These are phyloP conservation scores for Neckera pumila DNA, from an alignment of 225 moss, liverwort and hornwort genomes.

Conservation along the genomic window DNA sequence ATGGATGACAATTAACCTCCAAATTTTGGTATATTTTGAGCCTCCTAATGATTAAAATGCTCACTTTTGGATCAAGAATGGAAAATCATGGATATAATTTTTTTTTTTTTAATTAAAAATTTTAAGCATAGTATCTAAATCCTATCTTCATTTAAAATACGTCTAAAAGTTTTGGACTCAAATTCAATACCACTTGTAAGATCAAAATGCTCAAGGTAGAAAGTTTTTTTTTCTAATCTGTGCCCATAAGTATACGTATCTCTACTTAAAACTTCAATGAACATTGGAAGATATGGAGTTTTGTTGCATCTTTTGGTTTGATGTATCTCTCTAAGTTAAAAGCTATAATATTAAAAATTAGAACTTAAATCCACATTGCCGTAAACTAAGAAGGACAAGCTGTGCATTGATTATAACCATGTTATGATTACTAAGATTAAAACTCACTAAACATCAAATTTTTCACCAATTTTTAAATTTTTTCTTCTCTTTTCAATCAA, in stretches of 20 bases:
- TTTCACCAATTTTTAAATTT: rapidly evolving
- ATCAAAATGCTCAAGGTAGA: neutral
- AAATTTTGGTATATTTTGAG: neutral
- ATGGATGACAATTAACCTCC: neutral
- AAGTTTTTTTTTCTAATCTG: rapidly evolving
- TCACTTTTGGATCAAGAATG: neutral
- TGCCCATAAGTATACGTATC: neutral
- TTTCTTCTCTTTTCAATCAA: neutral
- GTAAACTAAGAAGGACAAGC: neutral
- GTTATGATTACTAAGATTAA: neutral
- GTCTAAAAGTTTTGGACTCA: neutral
- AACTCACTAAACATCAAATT: neutral
- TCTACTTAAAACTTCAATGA: neutral
- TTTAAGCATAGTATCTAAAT: neutral
- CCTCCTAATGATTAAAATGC: neutral
- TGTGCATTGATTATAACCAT: too few relatives aligned
- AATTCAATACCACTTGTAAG: neutral
- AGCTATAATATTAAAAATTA: neutral
- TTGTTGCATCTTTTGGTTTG: neutral
- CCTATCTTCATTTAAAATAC: neutral
- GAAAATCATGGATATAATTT: neutral
- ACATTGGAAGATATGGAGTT: rapidly evolving
- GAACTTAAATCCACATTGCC: neutral
- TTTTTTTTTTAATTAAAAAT: too few relatives aligned
- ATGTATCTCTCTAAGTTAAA: rapidly evolving